Evolutionary conservation across 768 basidiomycete genomes (phyloP), one percentile per base, ranked within the genome.

Genomic region (Mycena haematopus): DNA sequence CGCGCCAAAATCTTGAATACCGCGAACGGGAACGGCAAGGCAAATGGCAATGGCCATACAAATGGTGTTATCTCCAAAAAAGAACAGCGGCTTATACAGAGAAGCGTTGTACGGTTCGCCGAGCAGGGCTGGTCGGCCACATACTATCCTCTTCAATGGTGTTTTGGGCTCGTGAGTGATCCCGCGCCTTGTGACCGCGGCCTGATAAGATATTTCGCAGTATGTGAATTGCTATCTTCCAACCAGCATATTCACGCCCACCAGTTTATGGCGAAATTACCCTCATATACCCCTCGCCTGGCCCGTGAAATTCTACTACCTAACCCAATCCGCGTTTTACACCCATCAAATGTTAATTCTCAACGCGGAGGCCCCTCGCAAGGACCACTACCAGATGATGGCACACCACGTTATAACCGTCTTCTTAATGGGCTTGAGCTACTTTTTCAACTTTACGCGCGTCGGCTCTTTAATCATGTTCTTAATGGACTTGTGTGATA

Each of bases 381-480:
- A 93, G 73, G 97, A 99, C 75, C 94, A 98, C 75, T 79, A 81
- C 69, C 96, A 98, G 76, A 98, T 98, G 96, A 91, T 98, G 85
- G 79, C 88, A 25, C 97, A 99, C 78, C 97, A 99, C 73, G 72
- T 96, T 68, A 90, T 99, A 67, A 96, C 95, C 14, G 83, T 95
- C 63, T 71, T 82, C 52, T 85, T 99, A 64, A 87, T 98, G 77
- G 75, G 81, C 35, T 70, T 80, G 42, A 95, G 92, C 74, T 99
- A 97, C 77, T 82, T 82, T 63, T 86, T 82, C 73, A 90, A 95
- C 76, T 90, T 88, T 72, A 96, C 93, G 10, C 90, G 95, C 47
- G 84, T 96, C 46, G 97, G 97, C 17, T 93, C 90, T 68, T 79
- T 95, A 49, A 87, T 97, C 62, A 90, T 97, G 85, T 83, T 93